A percentile compares a stretch with the other conserved stretches of the same genome.
These are phyloP conservation scores for Septoria linicola DNA, from an alignment of 2,329 filamentous ascomycete species.

Conservation along the genomic window DNA sequence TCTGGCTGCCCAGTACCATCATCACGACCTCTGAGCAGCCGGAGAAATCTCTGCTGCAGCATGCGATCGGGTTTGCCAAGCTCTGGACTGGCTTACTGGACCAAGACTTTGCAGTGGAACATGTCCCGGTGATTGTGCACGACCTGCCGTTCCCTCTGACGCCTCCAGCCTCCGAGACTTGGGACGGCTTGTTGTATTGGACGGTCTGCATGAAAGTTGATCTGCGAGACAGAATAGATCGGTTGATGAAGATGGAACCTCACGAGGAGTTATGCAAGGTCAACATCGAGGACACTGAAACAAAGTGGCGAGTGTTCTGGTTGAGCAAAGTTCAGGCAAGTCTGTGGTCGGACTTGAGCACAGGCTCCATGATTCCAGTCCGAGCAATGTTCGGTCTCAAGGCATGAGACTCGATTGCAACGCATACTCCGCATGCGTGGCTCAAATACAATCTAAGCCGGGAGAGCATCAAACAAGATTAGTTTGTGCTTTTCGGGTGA, in stretches of 20 bases:
- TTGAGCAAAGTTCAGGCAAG: background rate
- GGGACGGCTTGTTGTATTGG: background rate
- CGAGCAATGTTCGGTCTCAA: background rate
- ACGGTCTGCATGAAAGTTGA: background rate
- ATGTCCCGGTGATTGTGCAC: background rate
- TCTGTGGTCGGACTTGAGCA: background rate
- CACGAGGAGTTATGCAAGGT: background rate
- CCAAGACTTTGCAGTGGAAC: background rate
- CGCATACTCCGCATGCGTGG: no score
- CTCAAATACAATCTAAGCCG: background rate
- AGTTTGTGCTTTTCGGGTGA: no score
- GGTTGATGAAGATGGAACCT: background rate
- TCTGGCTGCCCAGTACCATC: constrained; percentile 4
- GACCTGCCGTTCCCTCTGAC: background rate
- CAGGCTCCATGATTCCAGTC: background rate
- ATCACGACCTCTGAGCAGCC: background rate
- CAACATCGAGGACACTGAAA: background rate
- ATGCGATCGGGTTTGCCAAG: background rate
- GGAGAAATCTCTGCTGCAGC: background rate
- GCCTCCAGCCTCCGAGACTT: background rate
- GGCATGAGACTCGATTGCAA: background rate
- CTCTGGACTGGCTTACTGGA: background rate
- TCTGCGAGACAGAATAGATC: background rate
- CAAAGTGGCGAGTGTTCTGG: background rate
- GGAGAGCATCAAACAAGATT: background rate